Percentiles rank a stretch among this genome's conserved stretches.
phyloP scores from a whole-genome alignment of 1,284 basidiomycete species.

The Xanthoconium separans region DNA sequence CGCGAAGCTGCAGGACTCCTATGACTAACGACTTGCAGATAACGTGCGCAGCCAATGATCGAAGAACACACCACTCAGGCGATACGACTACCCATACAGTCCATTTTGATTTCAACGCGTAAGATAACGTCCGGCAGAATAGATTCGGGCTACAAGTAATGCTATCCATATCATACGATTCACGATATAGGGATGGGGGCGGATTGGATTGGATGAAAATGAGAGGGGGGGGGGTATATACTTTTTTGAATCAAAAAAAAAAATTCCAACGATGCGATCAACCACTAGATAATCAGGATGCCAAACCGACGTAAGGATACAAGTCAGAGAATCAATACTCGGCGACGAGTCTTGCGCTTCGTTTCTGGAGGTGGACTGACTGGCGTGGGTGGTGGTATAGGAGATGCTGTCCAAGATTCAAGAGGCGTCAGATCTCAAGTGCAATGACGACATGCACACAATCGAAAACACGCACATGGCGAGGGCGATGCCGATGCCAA shows the following conservation, averaged over 20 bases:
- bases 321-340: constrained; percentile 28
- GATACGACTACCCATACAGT: constrained; percentile 10
- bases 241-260: constrained; percentile 10
- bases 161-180: constrained; percentile 23
- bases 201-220: no score
- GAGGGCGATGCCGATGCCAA: background rate
- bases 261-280: background rate
- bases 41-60: background rate
- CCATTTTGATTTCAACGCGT: constrained; percentile 1
- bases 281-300: background rate
- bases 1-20: background rate
- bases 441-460: background rate
- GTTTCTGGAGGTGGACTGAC: constrained; percentile 21
- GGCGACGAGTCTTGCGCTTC: constrained; percentile 34
- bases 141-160: constrained; percentile 23
- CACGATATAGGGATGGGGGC: constrained; percentile 8
- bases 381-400: constrained; percentile 5
- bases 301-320: background rate
- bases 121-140: constrained; percentile 10
- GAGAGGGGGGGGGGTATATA: constrained; percentile 5
- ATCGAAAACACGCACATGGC: constrained; percentile 15
- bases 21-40: background rate
- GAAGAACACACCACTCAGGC: background rate
- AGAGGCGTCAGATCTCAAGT: background rate
- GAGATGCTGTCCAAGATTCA: constrained; percentile 14